Conservation (phyloP, 2,329 filamentous ascomycete species). For the Colletotrichum sp. region DNA sequence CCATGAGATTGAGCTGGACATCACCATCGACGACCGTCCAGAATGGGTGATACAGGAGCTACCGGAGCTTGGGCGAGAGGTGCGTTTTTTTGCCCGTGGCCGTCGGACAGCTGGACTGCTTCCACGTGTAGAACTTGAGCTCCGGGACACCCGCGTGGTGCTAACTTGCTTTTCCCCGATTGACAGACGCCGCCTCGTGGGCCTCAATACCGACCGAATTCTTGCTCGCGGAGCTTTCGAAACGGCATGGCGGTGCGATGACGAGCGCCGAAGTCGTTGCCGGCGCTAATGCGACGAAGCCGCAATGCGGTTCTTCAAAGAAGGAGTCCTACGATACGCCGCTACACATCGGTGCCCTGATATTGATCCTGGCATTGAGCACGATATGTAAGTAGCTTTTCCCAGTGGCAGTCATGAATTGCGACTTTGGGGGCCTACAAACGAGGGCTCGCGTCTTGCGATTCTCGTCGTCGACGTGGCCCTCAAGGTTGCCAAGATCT, state of each 20-base stretch:
- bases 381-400: slow-evolving; percentile 51
- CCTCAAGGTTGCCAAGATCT: neutral
- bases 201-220: slow-evolving; percentile 56
- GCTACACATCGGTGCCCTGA: slow-evolving; percentile 70
- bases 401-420: too few relatives aligned
- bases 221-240: slow-evolving; percentile 57
- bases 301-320: slow-evolving; percentile 57
- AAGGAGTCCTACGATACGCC: slow-evolving; percentile 67
- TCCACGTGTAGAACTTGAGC: neutral
- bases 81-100: neutral
- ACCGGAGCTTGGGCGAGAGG: slow-evolving; percentile 12
- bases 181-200: slow-evolving; percentile 42
- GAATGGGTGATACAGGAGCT: slow-evolving; percentile 17
- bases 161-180: neutral
- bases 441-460: neutral
- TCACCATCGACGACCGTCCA: slow-evolving; percentile 9
- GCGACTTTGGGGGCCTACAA: neutral
- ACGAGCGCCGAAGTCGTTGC: neutral
- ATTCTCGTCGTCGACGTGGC: neutral
- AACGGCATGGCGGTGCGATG: slow-evolving; percentile 42
- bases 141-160: neutral
- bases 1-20: slow-evolving; percentile 16
- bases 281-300: slow-evolving; percentile 42
- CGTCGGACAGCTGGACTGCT: neutral
- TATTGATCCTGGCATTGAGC: slow-evolving; percentile 69